Percentiles rank a stretch among this genome's conserved stretches.
Evolutionary conservation across 2,329 filamentous ascomycete species (phyloP).

Genomic region (Arachnomyces sp.): DNA sequence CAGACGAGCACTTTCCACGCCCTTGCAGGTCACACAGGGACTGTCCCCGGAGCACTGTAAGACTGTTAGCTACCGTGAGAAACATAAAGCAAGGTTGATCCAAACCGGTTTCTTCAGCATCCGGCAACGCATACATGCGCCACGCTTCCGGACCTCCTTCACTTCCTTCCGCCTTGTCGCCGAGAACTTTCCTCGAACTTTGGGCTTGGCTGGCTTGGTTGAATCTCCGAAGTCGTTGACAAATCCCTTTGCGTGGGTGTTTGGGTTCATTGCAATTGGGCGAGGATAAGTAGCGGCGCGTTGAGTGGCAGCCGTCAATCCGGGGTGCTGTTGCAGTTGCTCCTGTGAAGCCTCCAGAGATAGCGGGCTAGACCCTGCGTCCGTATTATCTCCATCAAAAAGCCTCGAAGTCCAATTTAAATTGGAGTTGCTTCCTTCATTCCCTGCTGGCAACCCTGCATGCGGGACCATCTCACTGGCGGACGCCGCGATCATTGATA

Average conservation of each 20-base stretch:
- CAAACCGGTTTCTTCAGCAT: constrained; percentile 56
- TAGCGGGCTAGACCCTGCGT: constrained; percentile 20
- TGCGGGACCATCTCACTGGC: constrained; percentile 40
- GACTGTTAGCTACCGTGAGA: constrained; percentile 2
- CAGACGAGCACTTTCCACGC: constrained; percentile 53
- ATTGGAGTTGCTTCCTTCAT: constrained; percentile 18
- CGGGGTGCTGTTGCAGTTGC: constrained; percentile 32
- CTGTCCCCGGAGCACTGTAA: constrained; percentile 50
- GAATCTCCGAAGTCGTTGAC: constrained; percentile 34
- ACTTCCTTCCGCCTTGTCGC: constrained; percentile 52
- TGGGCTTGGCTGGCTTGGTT: constrained; percentile 36
- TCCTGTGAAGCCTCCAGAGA: constrained; percentile 31
- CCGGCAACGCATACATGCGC: constrained; percentile 55
- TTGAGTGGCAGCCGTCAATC: constrained; percentile 32
- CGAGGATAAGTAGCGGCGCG: constrained; percentile 33
- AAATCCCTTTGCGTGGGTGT: constrained; percentile 28
- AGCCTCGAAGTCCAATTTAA: too few relatives aligned
- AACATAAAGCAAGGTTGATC: constrained; percentile 1
- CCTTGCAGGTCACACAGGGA: constrained; percentile 52
- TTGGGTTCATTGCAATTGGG: constrained; percentile 37
- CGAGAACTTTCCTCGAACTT: constrained; percentile 50
- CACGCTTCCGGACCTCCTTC: constrained; percentile 51
- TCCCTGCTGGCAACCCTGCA: constrained; percentile 25
- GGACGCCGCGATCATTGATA: constrained; percentile 40
- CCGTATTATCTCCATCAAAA: too few relatives aligned